Conservation (phyloP, 2,329 filamentous ascomycete genomes). For the Neofusicoccum sp. region DNA sequence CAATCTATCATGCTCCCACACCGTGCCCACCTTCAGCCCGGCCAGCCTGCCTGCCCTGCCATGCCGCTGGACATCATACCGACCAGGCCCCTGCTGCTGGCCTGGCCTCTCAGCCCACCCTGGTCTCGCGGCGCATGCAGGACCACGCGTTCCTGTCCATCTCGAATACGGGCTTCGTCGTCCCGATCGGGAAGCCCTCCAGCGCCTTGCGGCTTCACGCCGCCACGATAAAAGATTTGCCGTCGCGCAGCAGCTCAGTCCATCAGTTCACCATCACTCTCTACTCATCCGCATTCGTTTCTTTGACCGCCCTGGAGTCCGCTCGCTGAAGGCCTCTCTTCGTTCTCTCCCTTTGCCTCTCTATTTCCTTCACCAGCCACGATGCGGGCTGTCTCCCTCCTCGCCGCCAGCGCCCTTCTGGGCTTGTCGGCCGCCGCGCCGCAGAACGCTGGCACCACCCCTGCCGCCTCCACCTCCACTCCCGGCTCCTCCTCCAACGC, state of each 20-base stretch:
- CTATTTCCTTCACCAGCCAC: not conserved
- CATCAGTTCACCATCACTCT: not conserved
- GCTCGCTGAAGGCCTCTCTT: slow-evolving; percentile 1
- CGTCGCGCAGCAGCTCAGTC: not conserved
- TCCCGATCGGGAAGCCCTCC: not conserved
- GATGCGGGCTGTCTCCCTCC: not conserved
- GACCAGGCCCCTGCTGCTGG: not conserved
- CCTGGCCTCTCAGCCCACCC: not conserved
- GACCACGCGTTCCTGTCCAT: slow-evolving; percentile 1
- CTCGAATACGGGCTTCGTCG: not conserved
- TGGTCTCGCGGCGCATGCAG: not conserved
- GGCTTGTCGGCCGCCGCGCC: not conserved
- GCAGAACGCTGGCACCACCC: not conserved
- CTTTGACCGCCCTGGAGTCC: not conserved
- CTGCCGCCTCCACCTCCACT: not conserved
- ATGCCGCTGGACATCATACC: not conserved
- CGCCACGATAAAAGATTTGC: slow-evolving; percentile 11
- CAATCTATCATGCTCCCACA: not conserved
- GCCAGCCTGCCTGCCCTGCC: not conserved
- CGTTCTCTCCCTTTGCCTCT: not conserved
- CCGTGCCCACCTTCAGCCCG: not conserved
- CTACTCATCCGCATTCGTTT: not conserved
- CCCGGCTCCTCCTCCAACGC: not conserved
- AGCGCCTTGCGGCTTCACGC: not conserved
- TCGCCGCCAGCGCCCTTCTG: not conserved